Evolutionary conservation across 257 asterid species (phyloP).

Genomic region (Fraxinus americana): DNA sequence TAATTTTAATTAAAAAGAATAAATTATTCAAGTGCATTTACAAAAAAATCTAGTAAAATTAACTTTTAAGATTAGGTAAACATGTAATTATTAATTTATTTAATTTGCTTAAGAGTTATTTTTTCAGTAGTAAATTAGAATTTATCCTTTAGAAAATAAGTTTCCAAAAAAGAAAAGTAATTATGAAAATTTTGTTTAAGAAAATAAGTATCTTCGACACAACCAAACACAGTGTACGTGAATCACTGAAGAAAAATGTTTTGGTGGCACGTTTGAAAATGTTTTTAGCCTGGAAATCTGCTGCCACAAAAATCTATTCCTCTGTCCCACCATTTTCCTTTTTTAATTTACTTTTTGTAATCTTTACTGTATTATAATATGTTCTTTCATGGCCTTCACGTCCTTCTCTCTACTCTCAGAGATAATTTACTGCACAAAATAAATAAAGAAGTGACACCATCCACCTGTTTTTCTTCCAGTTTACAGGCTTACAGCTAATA

Average conservation of each 20-base stretch:
- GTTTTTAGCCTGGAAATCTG: not conserved
- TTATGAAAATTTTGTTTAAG: not conserved
- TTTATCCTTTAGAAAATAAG: no score
- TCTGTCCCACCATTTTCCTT: not conserved
- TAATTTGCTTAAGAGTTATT: no score
- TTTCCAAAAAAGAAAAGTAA: no score
- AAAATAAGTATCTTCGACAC: not conserved
- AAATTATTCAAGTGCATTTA: no score
- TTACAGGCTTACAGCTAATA: conserved; percentile 23
- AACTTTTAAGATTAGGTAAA: no score
- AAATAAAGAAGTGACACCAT: conserved; percentile 17
- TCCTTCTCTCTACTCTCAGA: conserved; percentile 17
- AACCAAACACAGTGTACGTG: not conserved
- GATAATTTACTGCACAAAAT: conserved; percentile 7
- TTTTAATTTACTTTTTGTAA: not conserved
- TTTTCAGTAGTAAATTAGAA: no score
- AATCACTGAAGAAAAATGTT: not conserved
- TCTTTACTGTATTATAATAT: not conserved
- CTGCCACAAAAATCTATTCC: not conserved
- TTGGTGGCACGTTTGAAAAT: not conserved
- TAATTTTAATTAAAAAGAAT: no score
- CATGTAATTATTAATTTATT: no score
- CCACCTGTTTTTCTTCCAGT: conserved; percentile 21
- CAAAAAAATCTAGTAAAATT: no score
- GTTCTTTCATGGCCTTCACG: conserved; percentile 36